Base-by-base conservation (phyloP, 2,329 filamentous ascomycete genomes). In the Neofusicoccum sp. region DNA sequence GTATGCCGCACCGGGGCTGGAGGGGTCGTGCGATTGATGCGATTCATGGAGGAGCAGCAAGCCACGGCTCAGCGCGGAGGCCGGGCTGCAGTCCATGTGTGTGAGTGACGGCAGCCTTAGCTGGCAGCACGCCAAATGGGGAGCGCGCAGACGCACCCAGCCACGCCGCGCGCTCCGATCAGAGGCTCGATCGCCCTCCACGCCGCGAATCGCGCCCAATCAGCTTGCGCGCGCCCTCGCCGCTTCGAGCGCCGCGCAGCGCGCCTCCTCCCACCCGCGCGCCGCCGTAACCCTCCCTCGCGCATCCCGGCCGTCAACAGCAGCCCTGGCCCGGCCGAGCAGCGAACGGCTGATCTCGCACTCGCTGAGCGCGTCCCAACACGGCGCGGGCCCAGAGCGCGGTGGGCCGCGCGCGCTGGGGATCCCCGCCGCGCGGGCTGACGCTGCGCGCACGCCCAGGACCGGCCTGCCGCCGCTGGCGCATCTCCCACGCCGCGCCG, bases 381-480 rank as follows among this genome's bases (percentile, higher is more conserved):
- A 11, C 11, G 14, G 11, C 56, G 44, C 37, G 44, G 56, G 56
- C 45, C 56, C 36, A 49, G 56, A 60, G 56, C 44, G 43, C 34
- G 44, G 43, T 49, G 56, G 56, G 56, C 41, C 56, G 29, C 33
- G 31, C 14, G 16, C 43, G 41, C 14, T 8, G 56, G 43, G 44
- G 56, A 60, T 49, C 56, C 44, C 44, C 56, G 56, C 14, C 34
- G 44, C 44, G 22, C 11, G 56, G 11, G 44, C 33, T 45, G 14
- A 60, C 43, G 39, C 56, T 60, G 34, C 45, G 44, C 36, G 43
- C 56, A 41, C 45, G 22, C 44, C 56, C 56, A 44, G 43, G 44
- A 60, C 29, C 56, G 12, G 43, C 36, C 56, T 60, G 56, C 56
- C 56, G 56, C 56, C 36, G 56, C 44, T 60, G 56, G 56, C 56